A percentile compares a stretch with the other conserved stretches of the same genome.
phyloP scores from a whole-genome alignment of 148 eudicot species.

The Rhododendron henanense region DNA sequence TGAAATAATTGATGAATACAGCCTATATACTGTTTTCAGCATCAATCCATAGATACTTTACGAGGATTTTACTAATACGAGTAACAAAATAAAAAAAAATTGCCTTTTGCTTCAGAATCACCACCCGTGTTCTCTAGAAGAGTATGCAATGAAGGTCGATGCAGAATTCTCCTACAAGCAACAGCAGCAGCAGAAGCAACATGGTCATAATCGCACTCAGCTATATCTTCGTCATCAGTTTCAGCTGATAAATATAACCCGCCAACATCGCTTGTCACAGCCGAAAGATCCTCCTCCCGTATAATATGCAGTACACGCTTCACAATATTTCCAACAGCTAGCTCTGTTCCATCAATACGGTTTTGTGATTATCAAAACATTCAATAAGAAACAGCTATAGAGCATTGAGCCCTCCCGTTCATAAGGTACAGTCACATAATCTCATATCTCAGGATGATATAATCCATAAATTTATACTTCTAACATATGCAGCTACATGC shows the following conservation, averaged over 20 bases:
- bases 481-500: not conserved
- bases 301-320: conserved; percentile 90
- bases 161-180: conserved; percentile 72
- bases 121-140: conserved; percentile 72
- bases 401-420: not conserved
- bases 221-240: conserved; percentile 73
- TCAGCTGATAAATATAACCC: conserved; percentile 58
- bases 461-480: not conserved
- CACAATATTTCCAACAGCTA: conserved; percentile 92
- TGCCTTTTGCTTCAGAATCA: conserved; percentile 93
- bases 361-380: not conserved
- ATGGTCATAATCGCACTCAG: conserved; percentile 41
- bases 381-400: not conserved
- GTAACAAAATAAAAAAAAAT: conserved; percentile 31
- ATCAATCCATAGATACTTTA: not conserved
- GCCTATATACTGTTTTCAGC: not conserved
- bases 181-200: conserved; percentile 85
- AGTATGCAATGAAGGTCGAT: conserved; percentile 92
- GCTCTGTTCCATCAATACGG: conserved; percentile 47
- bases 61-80: not conserved
- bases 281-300: conserved; percentile 87
- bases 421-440: not conserved
- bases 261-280: conserved; percentile 68
- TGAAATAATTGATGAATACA: not conserved
- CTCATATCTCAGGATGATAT: not conserved